Base-by-base conservation (phyloP, 2,329 filamentous ascomycete species). In the Gnomoniopsis sp. region DNA sequence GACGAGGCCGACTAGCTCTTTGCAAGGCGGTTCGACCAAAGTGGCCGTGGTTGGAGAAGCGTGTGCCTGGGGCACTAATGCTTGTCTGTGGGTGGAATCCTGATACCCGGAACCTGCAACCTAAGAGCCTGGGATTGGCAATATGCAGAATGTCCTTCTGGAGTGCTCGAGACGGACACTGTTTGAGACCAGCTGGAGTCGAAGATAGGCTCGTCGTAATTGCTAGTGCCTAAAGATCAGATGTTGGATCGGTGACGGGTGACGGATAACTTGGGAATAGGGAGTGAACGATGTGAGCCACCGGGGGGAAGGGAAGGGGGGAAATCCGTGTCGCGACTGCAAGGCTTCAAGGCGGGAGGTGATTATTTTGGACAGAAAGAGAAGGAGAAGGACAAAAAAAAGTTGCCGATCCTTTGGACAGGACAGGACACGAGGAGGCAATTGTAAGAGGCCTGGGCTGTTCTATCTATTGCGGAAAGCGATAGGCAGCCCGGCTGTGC, bases 251-350 rank as follows among this genome's bases (percentile, higher is more conserved):
- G 38, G 55, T 54, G 44, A 52, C 47, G 41, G 26, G 26, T 30
- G 26, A 30, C 26, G 26, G 26, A 30, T 30, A 4, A 30, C 4
- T 30, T 30, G 26, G 26, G 26, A 30, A 30, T 30, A 8, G 26
- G 26, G 26, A 30, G 26, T 30, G 8, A 30, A 30, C 26, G 26
- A 30, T 30, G 26, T 30, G 26, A 30, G 26, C 4, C 26, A 4
- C 4, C 26, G 4, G 26, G 26, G 8, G 26, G 26, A 8, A 46
- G 36, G 26, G 55, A n/a, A 60, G 53, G 26, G 59, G 61, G 46
- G 47, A 48, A 43, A 48, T 59, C 21, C 56, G 36, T 59, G 58
- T 64, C 65, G 58, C 59, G 62, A 63, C 60, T 62, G n/a, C 8
- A 19, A 44, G 8, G 8, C n/a, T 44, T 19, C 8, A 41, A 15